Percentiles rank a stretch among this genome's conserved stretches.
Evolutionary conservation across 2,329 filamentous ascomycete genomes (phyloP).

Genomic region (Talaromyces sp.): DNA sequence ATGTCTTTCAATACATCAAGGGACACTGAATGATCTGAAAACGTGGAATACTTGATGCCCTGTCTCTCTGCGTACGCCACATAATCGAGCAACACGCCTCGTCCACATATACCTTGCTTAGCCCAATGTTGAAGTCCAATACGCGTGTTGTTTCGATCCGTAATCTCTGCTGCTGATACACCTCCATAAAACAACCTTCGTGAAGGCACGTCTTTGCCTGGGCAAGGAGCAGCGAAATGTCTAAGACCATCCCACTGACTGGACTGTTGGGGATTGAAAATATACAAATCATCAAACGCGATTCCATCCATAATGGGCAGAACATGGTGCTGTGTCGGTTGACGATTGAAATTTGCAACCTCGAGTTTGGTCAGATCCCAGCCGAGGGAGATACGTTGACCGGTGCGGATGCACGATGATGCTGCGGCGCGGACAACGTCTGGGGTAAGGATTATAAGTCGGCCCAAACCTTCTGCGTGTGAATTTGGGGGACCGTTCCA

Average conservation of each 20-base stretch:
- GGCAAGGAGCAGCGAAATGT: constrained; percentile 45
- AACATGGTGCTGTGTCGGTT: constrained; percentile 51
- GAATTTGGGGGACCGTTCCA: constrained; percentile 48
- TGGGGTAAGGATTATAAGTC: constrained; percentile 51
- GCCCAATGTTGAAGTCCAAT: constrained; percentile 27
- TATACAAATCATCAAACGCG: constrained; percentile 51
- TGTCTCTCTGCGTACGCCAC: constrained; percentile 43
- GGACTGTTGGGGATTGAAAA: constrained; percentile 51
- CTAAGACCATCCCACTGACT: constrained; percentile 53
- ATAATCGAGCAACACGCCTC: constrained; percentile 53
- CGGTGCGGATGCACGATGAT: constrained; percentile 49
- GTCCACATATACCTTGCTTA: constrained; percentile 32
- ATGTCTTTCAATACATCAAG: constrained; percentile 37
- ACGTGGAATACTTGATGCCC: constrained; percentile 39
- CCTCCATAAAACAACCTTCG: constrained; percentile 49
- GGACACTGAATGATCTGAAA: constrained; percentile 41
- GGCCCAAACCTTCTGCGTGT: constrained; percentile 52
- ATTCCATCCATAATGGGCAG: constrained; percentile 47
- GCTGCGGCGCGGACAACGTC: constrained; percentile 51
- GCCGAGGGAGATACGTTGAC: constrained; percentile 50
- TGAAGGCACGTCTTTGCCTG: constrained; percentile 21
- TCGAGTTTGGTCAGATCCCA: constrained; percentile 58
- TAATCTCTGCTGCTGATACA: constrained; percentile 45
- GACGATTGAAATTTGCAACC: constrained; percentile 52
- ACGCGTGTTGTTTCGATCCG: constrained; percentile 41